These are phyloP conservation scores for Podila epigama DNA, from an alignment of 192 early-diverging fungal genomes.

Conservation along the genomic window DNA sequence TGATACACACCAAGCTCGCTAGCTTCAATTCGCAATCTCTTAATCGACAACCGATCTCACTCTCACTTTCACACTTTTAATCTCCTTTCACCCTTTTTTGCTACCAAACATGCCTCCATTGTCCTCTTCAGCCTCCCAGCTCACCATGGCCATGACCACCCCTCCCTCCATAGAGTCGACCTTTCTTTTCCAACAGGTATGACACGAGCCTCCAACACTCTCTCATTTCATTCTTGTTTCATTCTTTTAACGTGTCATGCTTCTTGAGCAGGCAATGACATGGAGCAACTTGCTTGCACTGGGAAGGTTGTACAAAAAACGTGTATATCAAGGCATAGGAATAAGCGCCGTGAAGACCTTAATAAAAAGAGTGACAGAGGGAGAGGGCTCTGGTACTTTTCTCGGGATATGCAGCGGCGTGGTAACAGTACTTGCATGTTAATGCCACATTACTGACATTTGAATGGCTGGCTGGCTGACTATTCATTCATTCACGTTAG, in stretches of 20 bases:
- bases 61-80: neutral
- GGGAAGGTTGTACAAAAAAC: too few species aligned
- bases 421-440: too few species aligned
- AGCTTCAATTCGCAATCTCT: neutral
- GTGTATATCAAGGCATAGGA: too few species aligned
- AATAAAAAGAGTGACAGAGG: too few species aligned
- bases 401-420: too few species aligned
- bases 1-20: neutral
- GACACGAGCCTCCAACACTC: neutral
- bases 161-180: neutral
- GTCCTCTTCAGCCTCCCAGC: neutral
- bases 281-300: too few species aligned
- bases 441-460: neutral
- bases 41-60: neutral
- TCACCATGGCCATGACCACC: neutral
- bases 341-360: too few species aligned
- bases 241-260: too few species aligned
- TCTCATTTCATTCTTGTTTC: too few species aligned
- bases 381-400: too few species aligned
- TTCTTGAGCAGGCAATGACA: too few species aligned
- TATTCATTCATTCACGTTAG: neutral
- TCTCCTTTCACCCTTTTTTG: neutral
- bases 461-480: neutral
- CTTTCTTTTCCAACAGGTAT: neutral
- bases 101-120: neutral